Base-by-base conservation (phyloP, 164 flowering plant genomes). In the Paratinospora sagittata region DNA sequence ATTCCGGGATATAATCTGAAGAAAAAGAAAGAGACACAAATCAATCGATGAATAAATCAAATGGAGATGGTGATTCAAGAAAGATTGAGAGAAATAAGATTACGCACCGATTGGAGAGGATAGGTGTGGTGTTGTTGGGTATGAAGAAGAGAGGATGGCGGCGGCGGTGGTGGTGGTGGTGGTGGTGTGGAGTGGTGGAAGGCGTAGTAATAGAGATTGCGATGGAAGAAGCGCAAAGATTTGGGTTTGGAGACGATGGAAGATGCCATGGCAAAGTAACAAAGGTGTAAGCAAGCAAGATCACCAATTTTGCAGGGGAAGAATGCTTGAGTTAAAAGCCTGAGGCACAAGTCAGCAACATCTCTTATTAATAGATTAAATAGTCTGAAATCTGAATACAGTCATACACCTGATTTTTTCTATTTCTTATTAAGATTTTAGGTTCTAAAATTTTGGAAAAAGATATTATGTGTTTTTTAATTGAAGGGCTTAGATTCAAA, bases 251-350 rank as follows among this genome's bases (percentile, higher is more conserved):
- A 60, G 1, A 72, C 27, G 39, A 47, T 39, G 1, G 49, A 43
- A 16, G 76, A 77, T 21, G 79, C 73, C 75, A 77, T 73, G 36
- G 37, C 41, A 11, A 24, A n/a, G n/a, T n/a, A n/a, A 0, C 43
- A 39, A 1, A 1, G n/a, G n/a, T n/a, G n/a, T n/a, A n/a, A n/a
- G 43, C 7, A 11, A 39, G 43, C 1, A 39, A 39, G 43, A 39
- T 39, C 5, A 39, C 43, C 10, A 39, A 11, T n/a, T 11, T 39
- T 11, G 43, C 3, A 39, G 43, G 43, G 10, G 43, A 11, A 3
- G 43, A 39, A 39, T 39, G 3, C n/a, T n/a, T n/a, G n/a, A n/a
- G n/a, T n/a, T n/a, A n/a, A n/a, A n/a, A n/a, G n/a, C n/a, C n/a
- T n/a, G n/a, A n/a, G n/a, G n/a, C n/a, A n/a, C n/a, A n/a, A n/a